Evolutionary conservation across 2,329 filamentous ascomycete genomes (phyloP), one percentile per base, ranked within the genome.

Genomic region (Clonostachys solani): DNA sequence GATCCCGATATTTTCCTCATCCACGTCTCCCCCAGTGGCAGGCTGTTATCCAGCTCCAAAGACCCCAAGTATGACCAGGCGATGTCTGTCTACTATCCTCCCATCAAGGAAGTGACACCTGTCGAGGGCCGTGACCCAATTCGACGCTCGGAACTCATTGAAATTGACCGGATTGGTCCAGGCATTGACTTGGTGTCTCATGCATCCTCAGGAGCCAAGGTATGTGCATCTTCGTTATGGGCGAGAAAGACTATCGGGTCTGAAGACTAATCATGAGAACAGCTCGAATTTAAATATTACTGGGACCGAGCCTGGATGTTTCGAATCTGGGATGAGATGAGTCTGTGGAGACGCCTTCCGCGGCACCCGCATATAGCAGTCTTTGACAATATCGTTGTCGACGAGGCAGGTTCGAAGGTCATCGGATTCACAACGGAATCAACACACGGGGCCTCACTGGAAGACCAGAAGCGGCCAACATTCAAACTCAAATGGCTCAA

Each of bases 381-480:
- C 3, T 61, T 69, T 43, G 64, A 68, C 40, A 50, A 50, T 35
- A 51, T 69, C 9, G 58, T 69, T 12, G 29, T 69, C 1, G 64
- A 68, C 23, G 57, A 57, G 46, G 40, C 67, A 0, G 54, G 60
- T n/a, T 60, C 56, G 12, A 42, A 49, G 4, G 56, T 66, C 1
- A 58, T 70, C 33, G 68, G 67, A 10, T 72, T 69, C 48, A 70
- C 67, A 12, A 62, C 42, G 5, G 17, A 46, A 10, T 67, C 58
- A 44, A 55, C 69, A 8, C 54, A 61, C n/a, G 64, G 65, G 15
- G 64, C 65, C 12, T 66, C 54, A 2, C 49, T 67, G 10, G 50
- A 55, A 2, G 53, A 60, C 12, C 66, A 60, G 45, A 50, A 40
- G 37, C 55, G 56, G 3, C 59, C 59, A 13, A 42, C 53, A 12